Evolutionary conservation across 1,139 yeast species (phyloP), one percentile per base, ranked within the genome.

Genomic region (Saccharomyces hybrid): DNA sequence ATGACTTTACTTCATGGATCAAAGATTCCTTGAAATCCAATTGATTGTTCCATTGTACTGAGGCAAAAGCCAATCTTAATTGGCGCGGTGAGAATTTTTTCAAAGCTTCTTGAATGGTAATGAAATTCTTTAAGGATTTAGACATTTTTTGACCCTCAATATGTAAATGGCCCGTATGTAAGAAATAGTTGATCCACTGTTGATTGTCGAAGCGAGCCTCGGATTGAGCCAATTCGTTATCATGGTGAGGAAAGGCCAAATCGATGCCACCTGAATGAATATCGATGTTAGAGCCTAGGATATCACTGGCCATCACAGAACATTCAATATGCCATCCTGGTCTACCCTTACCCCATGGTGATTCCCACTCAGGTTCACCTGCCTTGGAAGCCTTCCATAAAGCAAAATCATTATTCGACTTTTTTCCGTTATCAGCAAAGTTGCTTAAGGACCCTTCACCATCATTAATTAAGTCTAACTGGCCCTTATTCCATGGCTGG

Each of bases 311-410:
- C 99, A 93, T 93, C 14, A 93, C 99, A 5, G 98, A 90, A 78
- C 99, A 93, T 73, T 93, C 99, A 71, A 93, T 93, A 70, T 93
- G 99, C 99, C 99, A 93, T 2, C 99, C 99, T 3, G 99, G 99
- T 70, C 99, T 86, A 51, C 99, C 99, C 57, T 78, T 77, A 38
- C 99, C 99, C 98, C 98, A 93, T 46, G 95, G 91, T 2, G 97
- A 88, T 2, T 78, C 79, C 98, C 99, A 93, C 48, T 83, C 80
- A 19, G 99, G 99, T 74, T 93, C 99, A 63, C 99, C 99, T 1
- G 96, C 93, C 69, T 93, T 93, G 14, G 96, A 87, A 1, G 93
- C 84, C 70, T 93, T 93, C 99, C 99, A 93, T 47, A 93, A 77
- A 0, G 99, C 99, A 73, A 93, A 93, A 72, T 93, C 99, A 31